Conservation (phyloP, 1,284 basidiomycete genomes). For the Boletus mariae region DNA sequence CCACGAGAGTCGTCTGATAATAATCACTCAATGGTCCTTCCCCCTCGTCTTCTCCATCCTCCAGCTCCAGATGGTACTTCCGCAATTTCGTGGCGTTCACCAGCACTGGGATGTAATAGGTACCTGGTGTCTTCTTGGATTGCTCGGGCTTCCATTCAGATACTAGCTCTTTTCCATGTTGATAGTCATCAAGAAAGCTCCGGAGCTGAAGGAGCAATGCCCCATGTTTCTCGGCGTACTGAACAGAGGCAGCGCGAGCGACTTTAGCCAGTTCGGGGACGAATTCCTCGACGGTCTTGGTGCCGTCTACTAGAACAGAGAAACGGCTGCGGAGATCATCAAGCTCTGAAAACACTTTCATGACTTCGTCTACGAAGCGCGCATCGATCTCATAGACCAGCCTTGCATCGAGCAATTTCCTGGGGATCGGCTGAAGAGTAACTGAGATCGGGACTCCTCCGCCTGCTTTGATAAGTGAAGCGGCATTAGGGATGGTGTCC, state of each 20-base stretch:
- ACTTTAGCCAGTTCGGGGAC: neutral
- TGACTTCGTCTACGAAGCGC: neutral
- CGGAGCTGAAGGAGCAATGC: neutral
- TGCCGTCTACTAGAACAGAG: neutral
- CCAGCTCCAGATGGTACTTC: neutral
- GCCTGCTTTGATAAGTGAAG: neutral
- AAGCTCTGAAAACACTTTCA: neutral
- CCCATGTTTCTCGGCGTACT: neutral
- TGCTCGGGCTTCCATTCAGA: neutral
- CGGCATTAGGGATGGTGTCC: neutral
- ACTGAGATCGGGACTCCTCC: neutral
- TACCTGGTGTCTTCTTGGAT: neutral
- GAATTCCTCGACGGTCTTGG: neutral
- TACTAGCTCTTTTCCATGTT: neutral
- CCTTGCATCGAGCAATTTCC: neutral
- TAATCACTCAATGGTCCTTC: neutral
- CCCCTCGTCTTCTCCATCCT: neutral
- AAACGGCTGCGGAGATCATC: neutral
- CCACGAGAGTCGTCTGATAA: neutral
- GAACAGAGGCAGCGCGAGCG: neutral
- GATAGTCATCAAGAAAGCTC: neutral
- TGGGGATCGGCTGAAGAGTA: neutral
- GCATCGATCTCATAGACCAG: neutral
- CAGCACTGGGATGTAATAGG: neutral
- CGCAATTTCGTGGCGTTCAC: neutral